These are phyloP conservation scores for Pseudotsuga menziesii DNA, from an alignment of 75 land plant genomes.

Conservation along the genomic window DNA sequence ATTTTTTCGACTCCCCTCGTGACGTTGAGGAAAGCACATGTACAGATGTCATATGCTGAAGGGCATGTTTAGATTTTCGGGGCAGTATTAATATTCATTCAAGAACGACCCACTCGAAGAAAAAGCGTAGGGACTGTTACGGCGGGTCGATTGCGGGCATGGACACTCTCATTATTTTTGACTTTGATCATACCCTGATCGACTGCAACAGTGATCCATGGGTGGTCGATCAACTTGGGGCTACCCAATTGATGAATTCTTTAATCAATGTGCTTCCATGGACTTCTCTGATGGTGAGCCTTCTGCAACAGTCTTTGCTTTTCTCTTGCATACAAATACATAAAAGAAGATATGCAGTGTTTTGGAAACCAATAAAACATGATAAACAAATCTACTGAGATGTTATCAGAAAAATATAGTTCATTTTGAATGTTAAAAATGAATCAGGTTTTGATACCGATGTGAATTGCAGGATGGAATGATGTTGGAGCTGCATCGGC, in stretches of 20 bases:
- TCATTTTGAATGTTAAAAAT: not conserved
- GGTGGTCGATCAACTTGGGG: conserved; percentile 70
- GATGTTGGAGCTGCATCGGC: conserved; percentile 69
- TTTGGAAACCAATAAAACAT: not conserved
- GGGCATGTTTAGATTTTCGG: no score
- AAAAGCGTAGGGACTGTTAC: no score
- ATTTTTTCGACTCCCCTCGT: no score
- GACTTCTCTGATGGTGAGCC: conserved; percentile 55
- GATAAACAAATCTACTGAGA: not conserved
- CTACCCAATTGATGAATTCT: conserved; percentile 38
- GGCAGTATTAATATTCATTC: no score
- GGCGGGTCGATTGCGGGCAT: not conserved
- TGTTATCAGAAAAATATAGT: not conserved
- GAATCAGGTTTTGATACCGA: not conserved
- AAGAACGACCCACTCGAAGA: no score
- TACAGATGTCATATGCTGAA: no score
- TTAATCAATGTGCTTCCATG: conserved; percentile 46
- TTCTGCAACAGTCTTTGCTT: not conserved
- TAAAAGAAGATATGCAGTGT: no score
- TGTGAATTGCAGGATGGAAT: conserved; percentile 52
- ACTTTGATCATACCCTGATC: conserved; percentile 74
- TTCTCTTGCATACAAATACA: not conserved
- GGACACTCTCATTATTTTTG: conserved; percentile 51
- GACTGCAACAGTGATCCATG: conserved; percentile 85
- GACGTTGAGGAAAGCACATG: no score